These are phyloP conservation scores for Panicum miliaceum DNA, from an alignment of 176 grass and related monocot genomes.

Conservation along the genomic window DNA sequence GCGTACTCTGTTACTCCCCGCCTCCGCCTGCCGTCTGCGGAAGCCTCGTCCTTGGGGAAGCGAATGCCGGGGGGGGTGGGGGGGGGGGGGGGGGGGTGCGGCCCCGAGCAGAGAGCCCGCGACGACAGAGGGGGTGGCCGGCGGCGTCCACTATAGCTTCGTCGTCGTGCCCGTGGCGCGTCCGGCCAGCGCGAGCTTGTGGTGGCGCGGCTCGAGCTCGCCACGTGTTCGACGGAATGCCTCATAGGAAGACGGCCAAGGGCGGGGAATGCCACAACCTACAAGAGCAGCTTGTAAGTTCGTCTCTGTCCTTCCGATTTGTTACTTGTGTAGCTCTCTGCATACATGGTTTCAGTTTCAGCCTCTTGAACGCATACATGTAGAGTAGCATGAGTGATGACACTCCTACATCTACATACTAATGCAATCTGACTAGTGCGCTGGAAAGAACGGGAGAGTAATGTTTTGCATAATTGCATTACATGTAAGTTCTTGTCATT, in stretches of 20 bases:
- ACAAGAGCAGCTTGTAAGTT: neutral
- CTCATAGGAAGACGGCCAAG: neutral
- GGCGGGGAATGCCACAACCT: neutral
- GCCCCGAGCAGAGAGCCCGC: neutral
- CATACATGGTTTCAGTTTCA: neutral
- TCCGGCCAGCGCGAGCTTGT: neutral
- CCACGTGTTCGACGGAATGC: neutral
- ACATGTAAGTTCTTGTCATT: neutral
- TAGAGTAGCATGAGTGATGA: neutral
- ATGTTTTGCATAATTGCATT: neutral
- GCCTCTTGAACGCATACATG: neutral
- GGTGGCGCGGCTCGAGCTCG: neutral
- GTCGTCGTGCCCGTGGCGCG: neutral
- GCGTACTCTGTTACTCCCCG: neutral
- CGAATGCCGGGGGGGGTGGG: too few species aligned
- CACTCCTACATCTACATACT: neutral
- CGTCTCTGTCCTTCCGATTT: neutral
- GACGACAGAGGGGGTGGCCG: too few species aligned
- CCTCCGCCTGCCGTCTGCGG: neutral
- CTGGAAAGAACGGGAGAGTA: neutral
- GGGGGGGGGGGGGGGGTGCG: too few species aligned
- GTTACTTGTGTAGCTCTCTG: neutral
- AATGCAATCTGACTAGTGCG: neutral
- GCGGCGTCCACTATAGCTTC: too few species aligned
- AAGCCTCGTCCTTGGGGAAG: too few species aligned